A percentile compares a stretch with the other conserved stretches of the same genome.
These are phyloP conservation scores for Capniomyces stellatus DNA, from an alignment of 371 early-diverging fungal species.

Conservation along the genomic window DNA sequence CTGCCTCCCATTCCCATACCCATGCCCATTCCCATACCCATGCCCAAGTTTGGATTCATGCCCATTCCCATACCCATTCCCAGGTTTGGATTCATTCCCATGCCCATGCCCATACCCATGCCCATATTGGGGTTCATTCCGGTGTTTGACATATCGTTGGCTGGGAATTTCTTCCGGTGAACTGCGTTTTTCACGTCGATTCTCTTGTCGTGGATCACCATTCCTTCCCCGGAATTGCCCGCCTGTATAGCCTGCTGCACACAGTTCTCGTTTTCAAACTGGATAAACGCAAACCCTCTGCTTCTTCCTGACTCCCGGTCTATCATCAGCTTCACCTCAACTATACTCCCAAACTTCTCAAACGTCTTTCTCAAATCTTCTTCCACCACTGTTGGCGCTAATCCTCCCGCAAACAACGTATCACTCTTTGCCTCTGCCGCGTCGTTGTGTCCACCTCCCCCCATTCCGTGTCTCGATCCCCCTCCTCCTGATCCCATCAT, in stretches of 20 bases:
- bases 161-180: slow-evolving; percentile 29
- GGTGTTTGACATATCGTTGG: too few species aligned
- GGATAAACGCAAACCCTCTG: slow-evolving; percentile 66
- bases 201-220: slow-evolving; percentile 32
- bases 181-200: slow-evolving; percentile 34
- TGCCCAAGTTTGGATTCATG: neutral
- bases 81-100: neutral
- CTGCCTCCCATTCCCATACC: slow-evolving; percentile 9
- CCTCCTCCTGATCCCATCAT: slow-evolving; percentile 1
- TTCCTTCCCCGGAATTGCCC: slow-evolving; percentile 31
- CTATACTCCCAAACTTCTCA: slow-evolving; percentile 49
- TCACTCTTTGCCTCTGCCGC: slow-evolving; percentile 51
- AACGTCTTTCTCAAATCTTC: slow-evolving; percentile 64
- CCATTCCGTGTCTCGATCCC: neutral
- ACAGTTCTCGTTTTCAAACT: slow-evolving; percentile 36
- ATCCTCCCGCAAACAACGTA: slow-evolving; percentile 83
- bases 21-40: neutral
- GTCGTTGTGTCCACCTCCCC: neutral
- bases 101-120: slow-evolving; percentile 5
- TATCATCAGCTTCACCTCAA: slow-evolving; percentile 57
- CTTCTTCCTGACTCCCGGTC: slow-evolving; percentile 59
- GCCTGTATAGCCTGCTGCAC: slow-evolving; percentile 46
- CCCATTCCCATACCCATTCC: neutral
- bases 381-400: slow-evolving; percentile 58
- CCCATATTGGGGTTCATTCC: slow-evolving; percentile 4